Evolutionary conservation across 2,329 filamentous ascomycete species (phyloP).

Genomic region (Trichoderma atrobrunneum): DNA sequence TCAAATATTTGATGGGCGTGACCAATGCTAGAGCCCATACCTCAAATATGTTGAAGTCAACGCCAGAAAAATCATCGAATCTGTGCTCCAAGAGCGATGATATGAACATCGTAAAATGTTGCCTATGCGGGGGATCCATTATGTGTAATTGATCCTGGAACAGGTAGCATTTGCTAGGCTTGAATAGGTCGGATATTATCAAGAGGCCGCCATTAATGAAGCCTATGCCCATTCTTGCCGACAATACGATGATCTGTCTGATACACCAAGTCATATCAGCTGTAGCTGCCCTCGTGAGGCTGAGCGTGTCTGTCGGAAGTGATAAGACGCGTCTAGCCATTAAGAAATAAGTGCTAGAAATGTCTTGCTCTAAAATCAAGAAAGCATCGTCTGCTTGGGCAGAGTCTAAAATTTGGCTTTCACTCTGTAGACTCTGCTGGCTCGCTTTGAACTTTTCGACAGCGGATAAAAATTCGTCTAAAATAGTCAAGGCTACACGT

Average conservation of each 20-base stretch:
- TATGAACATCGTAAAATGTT: conserved; percentile 51
- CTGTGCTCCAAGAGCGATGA: conserved; percentile 47
- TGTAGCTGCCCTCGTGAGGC: conserved; percentile 18
- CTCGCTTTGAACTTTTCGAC: conserved; percentile 43
- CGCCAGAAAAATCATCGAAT: conserved; percentile 46
- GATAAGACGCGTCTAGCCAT: conserved; percentile 43
- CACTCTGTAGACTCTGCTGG: conserved; percentile 39
- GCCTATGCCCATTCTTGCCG: conserved; percentile 45
- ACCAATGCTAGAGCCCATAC: conserved; percentile 54
- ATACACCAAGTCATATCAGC: conserved; percentile 34
- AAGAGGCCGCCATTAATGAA: conserved; percentile 46
- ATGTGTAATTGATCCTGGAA: conserved; percentile 44
- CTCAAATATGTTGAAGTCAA: conserved; percentile 45
- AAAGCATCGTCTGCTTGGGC: conserved; percentile 47
- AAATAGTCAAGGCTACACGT: conserved; percentile 42
- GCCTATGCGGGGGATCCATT: conserved; percentile 42
- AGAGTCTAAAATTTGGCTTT: conserved; percentile 39
- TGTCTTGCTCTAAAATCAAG: conserved; percentile 46
- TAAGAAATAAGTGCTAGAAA: conserved; percentile 47
- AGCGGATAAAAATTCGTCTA: conserved; percentile 46
- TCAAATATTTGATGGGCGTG: conserved; percentile 46
- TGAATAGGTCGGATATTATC: conserved; percentile 46
- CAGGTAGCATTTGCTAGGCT: conserved; percentile 46
- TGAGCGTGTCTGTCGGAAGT: conserved; percentile 12
- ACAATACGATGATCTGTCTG: conserved; percentile 45